A percentile compares a stretch with the other conserved stretches of the same genome.
These are phyloP conservation scores for Chloroidium sp. DNA, from an alignment of 163 green algal species.

Conservation along the genomic window DNA sequence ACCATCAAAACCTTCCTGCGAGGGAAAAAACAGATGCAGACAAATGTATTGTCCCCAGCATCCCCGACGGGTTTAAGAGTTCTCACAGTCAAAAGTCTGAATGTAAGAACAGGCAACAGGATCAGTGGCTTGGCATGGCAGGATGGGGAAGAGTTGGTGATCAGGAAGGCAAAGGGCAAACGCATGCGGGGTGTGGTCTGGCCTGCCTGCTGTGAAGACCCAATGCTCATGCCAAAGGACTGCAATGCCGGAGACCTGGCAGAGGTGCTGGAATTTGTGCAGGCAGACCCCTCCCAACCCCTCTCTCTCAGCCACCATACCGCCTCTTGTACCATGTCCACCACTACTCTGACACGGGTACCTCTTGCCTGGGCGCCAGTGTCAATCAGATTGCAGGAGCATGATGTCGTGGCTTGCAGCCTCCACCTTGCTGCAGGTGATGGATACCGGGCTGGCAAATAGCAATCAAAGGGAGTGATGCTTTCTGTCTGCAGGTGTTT, in stretches of 20 bases:
- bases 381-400: not conserved
- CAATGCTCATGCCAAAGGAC: constrained; percentile 16
- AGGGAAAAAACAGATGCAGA: no score
- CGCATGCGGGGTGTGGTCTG: not conserved
- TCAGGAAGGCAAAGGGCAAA: not conserved
- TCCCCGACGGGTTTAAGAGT: not conserved
- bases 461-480: no score
- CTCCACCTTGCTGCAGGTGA: not conserved
- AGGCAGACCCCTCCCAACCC: constrained; percentile 13
- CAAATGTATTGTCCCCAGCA: no score
- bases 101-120: not conserved
- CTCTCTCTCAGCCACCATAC: not conserved
- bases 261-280: constrained; percentile 38
- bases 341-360: not conserved
- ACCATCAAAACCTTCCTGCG: no score
- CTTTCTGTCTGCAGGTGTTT: no score
- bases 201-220: no score
- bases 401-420: not conserved
- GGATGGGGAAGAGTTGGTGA: no score
- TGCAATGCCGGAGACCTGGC: constrained; percentile 26
- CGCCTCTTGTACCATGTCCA: not conserved
- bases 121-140: not conserved
- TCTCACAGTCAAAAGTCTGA: not conserved
- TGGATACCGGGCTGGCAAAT: no score
- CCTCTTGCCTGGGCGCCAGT: no score